A percentile compares a stretch with the other conserved stretches of the same genome.
phyloP scores from a whole-genome alignment of 2,329 filamentous ascomycete genomes.

The Lachnellula occidentalis region DNA sequence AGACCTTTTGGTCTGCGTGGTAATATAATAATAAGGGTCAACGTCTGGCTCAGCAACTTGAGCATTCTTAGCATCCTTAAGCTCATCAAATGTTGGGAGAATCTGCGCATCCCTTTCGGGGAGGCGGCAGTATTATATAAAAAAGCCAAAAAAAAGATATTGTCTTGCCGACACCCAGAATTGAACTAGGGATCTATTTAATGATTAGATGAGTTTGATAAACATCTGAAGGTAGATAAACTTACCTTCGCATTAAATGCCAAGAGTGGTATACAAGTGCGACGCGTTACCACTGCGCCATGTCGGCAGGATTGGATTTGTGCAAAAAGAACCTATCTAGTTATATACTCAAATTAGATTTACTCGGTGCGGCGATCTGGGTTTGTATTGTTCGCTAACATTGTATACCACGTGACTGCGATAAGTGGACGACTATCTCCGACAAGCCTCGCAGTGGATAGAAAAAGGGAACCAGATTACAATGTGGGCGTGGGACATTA shows the following conservation, averaged over 20 bases:
- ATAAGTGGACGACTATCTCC: too few species aligned
- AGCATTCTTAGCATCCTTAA: neutral
- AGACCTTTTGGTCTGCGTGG: neutral
- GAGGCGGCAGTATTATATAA: too few species aligned
- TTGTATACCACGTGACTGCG: too few species aligned
- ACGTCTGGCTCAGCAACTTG: neutral
- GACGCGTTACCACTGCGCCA: conserved; percentile 1
- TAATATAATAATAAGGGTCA: too few species aligned
- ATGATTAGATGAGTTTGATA: neutral
- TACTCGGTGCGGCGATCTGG: too few species aligned
- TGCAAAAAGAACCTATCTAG: neutral
- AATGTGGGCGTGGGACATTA: too few species aligned
- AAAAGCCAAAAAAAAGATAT: neutral
- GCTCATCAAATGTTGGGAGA: neutral
- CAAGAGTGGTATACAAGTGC: conserved; percentile 2
- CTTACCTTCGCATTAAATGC: neutral
- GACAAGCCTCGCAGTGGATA: too few species aligned
- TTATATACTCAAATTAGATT: neutral
- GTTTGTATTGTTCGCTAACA: too few species aligned
- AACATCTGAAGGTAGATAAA: neutral
- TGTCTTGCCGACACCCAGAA: conserved; percentile 3
- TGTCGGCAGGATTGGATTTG: neutral
- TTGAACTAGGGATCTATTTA: conserved; percentile 11
- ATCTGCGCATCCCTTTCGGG: too few species aligned
- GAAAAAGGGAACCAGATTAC: too few species aligned